Percentiles rank a stretch among this genome's conserved stretches.
Conservation (phyloP, 164 flowering plant species). For the Vitis rotundifolia region DNA sequence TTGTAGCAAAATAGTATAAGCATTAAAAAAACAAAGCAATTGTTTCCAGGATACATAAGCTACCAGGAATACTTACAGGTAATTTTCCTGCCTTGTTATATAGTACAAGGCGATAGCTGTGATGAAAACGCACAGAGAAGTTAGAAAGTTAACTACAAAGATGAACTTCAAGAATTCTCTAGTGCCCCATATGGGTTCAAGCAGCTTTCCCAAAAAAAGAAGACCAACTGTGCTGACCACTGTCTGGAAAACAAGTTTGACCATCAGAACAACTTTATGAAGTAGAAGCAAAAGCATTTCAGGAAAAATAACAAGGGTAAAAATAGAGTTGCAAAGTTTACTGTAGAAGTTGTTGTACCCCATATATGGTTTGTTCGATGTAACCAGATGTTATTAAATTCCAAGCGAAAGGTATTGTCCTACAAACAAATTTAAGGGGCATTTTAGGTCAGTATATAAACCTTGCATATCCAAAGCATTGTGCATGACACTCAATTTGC, state of each 20-base stretch:
- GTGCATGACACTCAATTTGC: not conserved
- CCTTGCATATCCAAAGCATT: not conserved
- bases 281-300: not conserved
- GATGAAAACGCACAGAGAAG: slow-evolving; percentile 73
- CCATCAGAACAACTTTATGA: slow-evolving; percentile 8
- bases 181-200: slow-evolving; percentile 97
- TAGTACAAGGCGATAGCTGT: slow-evolving; percentile 91
- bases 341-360: slow-evolving; percentile 50
- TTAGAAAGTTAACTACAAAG: slow-evolving; percentile 75
- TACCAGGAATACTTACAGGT: slow-evolving; percentile 67
- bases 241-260: slow-evolving; percentile 44
- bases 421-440: slow-evolving; percentile 25
- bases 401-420: slow-evolving; percentile 99
- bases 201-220: slow-evolving; percentile 87
- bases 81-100: slow-evolving; percentile 71
- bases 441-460: not conserved
- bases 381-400: slow-evolving; percentile 94
- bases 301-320: not conserved
- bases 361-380: slow-evolving; percentile 71
- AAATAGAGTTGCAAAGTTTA: not conserved
- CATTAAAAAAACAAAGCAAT: not conserved
- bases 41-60: not conserved
- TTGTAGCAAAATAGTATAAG: not conserved
- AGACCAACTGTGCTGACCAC: slow-evolving; percentile 68
- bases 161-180: slow-evolving; percentile 94